A percentile compares a stretch with the other conserved stretches of the same genome.
These are phyloP conservation scores for Circinella minor DNA, from an alignment of 371 early-diverging fungal genomes.

Conservation along the genomic window DNA sequence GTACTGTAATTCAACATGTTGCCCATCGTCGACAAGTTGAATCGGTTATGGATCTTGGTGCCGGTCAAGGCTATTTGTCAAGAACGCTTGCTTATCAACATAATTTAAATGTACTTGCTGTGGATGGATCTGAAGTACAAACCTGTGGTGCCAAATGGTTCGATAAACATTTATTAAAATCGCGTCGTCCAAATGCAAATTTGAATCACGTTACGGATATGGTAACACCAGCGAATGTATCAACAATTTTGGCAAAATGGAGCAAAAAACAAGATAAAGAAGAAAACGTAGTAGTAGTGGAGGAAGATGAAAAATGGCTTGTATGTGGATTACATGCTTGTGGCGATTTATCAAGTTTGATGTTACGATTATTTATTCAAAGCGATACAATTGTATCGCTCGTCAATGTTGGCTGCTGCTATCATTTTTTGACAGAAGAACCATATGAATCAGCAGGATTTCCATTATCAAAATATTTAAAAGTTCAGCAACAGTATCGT, in stretches of 20 bases:
- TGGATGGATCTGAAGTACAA: conserved; percentile 79
- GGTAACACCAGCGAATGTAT: conserved; percentile 55
- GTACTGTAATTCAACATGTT: conserved; percentile 54
- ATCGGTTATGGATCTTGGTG: conserved; percentile 71
- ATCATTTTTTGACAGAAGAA: conserved; percentile 70
- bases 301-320: conserved; percentile 53
- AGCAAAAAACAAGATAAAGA: conserved; percentile 18
- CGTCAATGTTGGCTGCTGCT: conserved; percentile 88
- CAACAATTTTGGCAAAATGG: conserved; percentile 37
- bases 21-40: conserved; percentile 45
- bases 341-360: conserved; percentile 79
- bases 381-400: conserved; percentile 65
- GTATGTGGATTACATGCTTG: conserved; percentile 89
- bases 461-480: conserved; percentile 59
- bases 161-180: conserved; percentile 28
- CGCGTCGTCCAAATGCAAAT: conserved; percentile 16
- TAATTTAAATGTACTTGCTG: conserved; percentile 75
- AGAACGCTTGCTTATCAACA: conserved; percentile 75
- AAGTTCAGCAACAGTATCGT: conserved; percentile 28
- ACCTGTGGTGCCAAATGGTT: conserved; percentile 80
- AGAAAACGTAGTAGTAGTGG: conserved; percentile 57
- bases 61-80: conserved; percentile 81
- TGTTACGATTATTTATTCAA: conserved; percentile 73
- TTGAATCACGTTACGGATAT: conserved; percentile 59
- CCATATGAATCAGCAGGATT: conserved; percentile 52